These are phyloP conservation scores for Lenzites betulinus DNA, from an alignment of 768 basidiomycete genomes.

Conservation along the genomic window DNA sequence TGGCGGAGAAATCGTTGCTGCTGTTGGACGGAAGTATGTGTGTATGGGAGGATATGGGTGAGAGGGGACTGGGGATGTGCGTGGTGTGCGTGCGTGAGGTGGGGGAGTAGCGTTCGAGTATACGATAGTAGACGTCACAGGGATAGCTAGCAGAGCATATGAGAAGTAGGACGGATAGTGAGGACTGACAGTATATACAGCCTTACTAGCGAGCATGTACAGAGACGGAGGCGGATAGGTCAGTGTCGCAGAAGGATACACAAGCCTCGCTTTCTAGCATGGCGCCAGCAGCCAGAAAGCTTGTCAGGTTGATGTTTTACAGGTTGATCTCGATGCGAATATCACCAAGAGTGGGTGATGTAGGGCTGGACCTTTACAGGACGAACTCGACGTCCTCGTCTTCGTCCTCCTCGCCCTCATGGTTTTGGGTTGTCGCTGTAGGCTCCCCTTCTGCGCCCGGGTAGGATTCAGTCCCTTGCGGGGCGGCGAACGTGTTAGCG, in stretches of 20 bases:
- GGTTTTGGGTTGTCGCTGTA: conserved; percentile 32
- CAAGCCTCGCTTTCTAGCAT: background rate
- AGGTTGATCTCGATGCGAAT: conserved; percentile 11
- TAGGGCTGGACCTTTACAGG: conserved; percentile 42
- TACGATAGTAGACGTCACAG: conserved; percentile 11
- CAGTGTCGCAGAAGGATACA: background rate
- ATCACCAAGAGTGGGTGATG: too few relatives aligned
- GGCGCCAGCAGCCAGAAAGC: too few relatives aligned
- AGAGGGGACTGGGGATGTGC: background rate
- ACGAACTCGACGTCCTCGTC: conserved; percentile 83
- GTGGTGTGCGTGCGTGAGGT: conserved; percentile 1
- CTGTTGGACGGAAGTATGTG: background rate
- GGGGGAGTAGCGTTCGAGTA: conserved; percentile 8
- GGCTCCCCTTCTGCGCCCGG: conserved; percentile 32
- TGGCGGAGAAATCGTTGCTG: background rate
- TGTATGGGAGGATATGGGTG: background rate
- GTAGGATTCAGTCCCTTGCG: background rate
- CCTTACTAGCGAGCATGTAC: conserved; percentile 1
- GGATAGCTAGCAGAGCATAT: conserved; percentile 18
- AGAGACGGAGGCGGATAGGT: background rate
- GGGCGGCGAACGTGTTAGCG: background rate
- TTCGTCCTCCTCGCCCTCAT: conserved; percentile 57
- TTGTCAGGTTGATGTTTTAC: background rate
- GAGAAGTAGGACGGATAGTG: conserved; percentile 8
- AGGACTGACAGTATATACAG: conserved; percentile 5